These are phyloP conservation scores for Oryza coarctata DNA, from an alignment of 176 grass and related monocot genomes.

Conservation along the genomic window DNA sequence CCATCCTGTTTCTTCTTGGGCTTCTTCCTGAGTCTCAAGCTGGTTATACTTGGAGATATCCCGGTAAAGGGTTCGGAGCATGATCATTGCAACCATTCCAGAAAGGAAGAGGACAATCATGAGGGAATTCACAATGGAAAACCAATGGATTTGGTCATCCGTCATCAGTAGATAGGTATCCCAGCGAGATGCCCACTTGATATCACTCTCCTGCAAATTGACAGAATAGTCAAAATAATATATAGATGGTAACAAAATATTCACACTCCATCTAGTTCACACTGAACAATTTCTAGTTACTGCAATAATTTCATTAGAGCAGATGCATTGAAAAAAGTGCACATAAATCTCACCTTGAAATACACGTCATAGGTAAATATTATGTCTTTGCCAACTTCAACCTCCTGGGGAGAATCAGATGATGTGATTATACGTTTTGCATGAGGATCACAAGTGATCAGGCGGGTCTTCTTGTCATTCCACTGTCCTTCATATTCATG, in stretches of 20 bases:
- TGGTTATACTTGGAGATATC: slow-evolving; percentile 95
- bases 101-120: slow-evolving; percentile 98
- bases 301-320: neutral
- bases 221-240: slow-evolving; percentile 31
- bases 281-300: slow-evolving; percentile 20
- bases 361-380: slow-evolving; percentile 80
- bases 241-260: neutral
- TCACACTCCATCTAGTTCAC: neutral
- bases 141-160: slow-evolving; percentile 95
- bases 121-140: slow-evolving; percentile 92
- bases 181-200: slow-evolving; percentile 96
- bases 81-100: slow-evolving; percentile 96
- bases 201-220: slow-evolving; percentile 76
- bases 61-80: slow-evolving; percentile 89
- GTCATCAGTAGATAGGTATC: slow-evolving; percentile 90
- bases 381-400: slow-evolving; percentile 79
- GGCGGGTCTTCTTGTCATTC: slow-evolving; percentile 63
- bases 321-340: neutral
- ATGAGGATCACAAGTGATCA: slow-evolving; percentile 87
- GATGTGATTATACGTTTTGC: slow-evolving; percentile 62
- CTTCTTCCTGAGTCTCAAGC: slow-evolving; percentile 86
- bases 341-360: slow-evolving; percentile 56
- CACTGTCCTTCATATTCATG: slow-evolving; percentile 78
- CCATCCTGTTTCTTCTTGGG: slow-evolving; percentile 95
- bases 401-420: slow-evolving; percentile 75